phyloP scores from a whole-genome alignment of 176 grass and related monocot species.

The Neostapfia colusana region DNA sequence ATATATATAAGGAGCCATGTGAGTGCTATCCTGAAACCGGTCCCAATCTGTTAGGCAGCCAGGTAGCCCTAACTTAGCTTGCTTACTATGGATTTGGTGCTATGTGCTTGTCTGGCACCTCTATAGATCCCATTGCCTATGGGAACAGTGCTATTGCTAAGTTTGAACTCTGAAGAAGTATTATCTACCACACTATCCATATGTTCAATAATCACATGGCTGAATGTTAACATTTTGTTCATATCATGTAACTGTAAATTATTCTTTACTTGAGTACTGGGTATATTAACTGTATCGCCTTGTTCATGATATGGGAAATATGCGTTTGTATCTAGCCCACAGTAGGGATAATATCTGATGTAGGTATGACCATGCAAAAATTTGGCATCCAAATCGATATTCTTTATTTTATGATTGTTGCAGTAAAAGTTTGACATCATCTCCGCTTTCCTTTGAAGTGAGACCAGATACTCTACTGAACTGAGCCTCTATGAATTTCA shows the following conservation, averaged over 20 bases:
- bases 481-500: background rate
- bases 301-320: background rate
- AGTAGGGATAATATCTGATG: background rate
- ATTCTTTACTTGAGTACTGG: background rate
- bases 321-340: background rate
- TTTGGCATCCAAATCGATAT: background rate
- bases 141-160: background rate
- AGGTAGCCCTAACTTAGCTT: background rate
- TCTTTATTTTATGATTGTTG: background rate
- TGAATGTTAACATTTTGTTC: slow-evolving; percentile 7
- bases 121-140: background rate
- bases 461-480: background rate
- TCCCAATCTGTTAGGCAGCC: background rate
- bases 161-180: background rate
- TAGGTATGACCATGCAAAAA: background rate
- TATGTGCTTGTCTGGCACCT: background rate
- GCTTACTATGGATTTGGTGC: background rate
- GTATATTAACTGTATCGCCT: background rate
- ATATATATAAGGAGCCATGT: background rate
- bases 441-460: background rate
- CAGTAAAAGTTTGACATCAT: background rate
- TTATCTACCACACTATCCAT: background rate
- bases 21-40: background rate
- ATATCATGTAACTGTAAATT: background rate
- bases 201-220: slow-evolving; percentile 8